Conservation (phyloP, 2,329 filamentous ascomycete genomes). For the Arthrobotrys entomopaga region DNA sequence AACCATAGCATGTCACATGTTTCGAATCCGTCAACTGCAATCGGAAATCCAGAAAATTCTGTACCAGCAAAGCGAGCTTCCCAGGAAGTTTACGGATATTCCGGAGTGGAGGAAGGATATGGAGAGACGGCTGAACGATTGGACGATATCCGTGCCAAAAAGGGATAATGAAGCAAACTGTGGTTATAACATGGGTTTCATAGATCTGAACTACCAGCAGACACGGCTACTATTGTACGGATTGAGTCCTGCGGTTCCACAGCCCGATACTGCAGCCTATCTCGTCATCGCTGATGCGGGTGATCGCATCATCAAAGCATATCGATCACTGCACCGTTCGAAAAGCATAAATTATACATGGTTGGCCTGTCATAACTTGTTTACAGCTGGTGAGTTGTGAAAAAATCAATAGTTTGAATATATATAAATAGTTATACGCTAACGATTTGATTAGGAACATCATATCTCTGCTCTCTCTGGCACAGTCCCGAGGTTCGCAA, state of each 20-base stretch:
- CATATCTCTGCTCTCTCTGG: constrained; percentile 59
- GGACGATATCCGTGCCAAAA: constrained; percentile 71
- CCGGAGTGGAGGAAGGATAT: constrained; percentile 88
- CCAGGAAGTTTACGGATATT: constrained; percentile 83
- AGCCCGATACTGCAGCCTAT: constrained; percentile 56
- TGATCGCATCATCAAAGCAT: constrained; percentile 62
- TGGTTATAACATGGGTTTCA: constrained; percentile 58
- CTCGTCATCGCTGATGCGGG: constrained; percentile 57
- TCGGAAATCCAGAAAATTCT: constrained; percentile 94
- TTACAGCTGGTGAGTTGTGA: constrained; percentile 65
- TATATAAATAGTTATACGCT: background rate
- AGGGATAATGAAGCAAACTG: constrained; percentile 56
- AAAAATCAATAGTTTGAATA: background rate
- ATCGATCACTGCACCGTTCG: constrained; percentile 64
- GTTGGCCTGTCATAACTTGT: constrained; percentile 66
- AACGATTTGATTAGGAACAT: constrained; percentile 53
- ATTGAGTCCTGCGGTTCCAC: constrained; percentile 57
- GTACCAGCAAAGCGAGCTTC: constrained; percentile 85
- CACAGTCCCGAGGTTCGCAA: constrained; percentile 58
- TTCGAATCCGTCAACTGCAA: constrained; percentile 85
- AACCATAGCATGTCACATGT: constrained; percentile 88
- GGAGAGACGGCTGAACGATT: constrained; percentile 81
- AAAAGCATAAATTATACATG: constrained; percentile 66
- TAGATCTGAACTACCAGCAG: constrained; percentile 59
- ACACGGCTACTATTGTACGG: constrained; percentile 58